These are phyloP conservation scores for Trichoderma koningii DNA, from an alignment of 2,329 filamentous ascomycete species.

Conservation along the genomic window DNA sequence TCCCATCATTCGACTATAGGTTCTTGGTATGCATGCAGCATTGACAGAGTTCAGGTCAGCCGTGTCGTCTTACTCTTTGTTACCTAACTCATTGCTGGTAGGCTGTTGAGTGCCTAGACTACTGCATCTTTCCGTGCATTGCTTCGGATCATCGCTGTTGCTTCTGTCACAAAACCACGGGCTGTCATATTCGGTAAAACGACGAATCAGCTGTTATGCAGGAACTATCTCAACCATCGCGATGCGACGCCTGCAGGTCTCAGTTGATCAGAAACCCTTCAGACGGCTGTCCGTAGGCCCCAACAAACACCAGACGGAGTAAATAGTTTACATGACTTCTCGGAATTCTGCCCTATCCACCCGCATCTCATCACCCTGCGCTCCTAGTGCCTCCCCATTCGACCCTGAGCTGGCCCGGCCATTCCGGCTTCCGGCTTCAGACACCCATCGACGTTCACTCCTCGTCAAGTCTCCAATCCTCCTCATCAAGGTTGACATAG, in stretches of 20 bases:
- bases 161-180: neutral
- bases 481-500: neutral
- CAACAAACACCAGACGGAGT: neutral
- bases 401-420: neutral
- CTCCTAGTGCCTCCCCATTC: neutral
- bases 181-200: neutral
- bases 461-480: neutral
- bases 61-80: neutral
- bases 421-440: neutral
- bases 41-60: neutral
- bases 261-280: neutral
- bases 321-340: neutral
- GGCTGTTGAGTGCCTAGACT: neutral
- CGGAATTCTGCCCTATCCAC: neutral
- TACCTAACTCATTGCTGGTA: neutral
- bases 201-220: neutral
- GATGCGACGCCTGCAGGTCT: constrained; percentile 4
- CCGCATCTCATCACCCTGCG: neutral
- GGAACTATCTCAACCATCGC: neutral
- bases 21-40: neutral
- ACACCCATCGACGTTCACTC: neutral
- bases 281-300: neutral
- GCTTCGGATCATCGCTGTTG: neutral
- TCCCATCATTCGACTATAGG: neutral
- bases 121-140: neutral